Evolutionary conservation across 345 rosid genomes (phyloP).

Genomic region (Psidium guajava): DNA sequence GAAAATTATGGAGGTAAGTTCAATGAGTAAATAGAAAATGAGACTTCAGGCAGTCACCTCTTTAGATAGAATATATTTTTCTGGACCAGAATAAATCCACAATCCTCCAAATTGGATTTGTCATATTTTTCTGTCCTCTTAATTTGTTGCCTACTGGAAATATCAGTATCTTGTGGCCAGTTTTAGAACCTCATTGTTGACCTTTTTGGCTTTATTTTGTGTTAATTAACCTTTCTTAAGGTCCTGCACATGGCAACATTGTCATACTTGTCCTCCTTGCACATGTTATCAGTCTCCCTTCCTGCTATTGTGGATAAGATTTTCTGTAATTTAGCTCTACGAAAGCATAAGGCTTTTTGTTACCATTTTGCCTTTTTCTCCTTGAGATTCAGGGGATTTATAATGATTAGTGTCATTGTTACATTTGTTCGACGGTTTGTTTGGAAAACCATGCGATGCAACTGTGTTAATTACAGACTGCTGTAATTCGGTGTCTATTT

Average conservation of each 20-base stretch:
- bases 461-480: not conserved
- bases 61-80: not conserved
- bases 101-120: not conserved
- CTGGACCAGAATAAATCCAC: not conserved
- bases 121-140: not conserved
- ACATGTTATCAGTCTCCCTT: not conserved
- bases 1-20: not conserved
- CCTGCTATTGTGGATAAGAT: not conserved
- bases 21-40: not conserved
- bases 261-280: not conserved
- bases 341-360: not conserved
- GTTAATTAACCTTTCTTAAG: not conserved
- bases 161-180: not conserved
- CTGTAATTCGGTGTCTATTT: not conserved
- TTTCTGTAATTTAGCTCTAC: not conserved
- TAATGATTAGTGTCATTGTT: not conserved
- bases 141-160: not conserved
- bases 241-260: not conserved
- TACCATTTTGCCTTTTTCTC: not conserved
- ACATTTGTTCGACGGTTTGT: not conserved
- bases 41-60: not conserved
- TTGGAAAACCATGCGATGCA: not conserved
- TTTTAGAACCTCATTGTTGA: not conserved
- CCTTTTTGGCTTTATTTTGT: not conserved
- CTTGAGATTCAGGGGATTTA: not conserved